Base-by-base conservation (phyloP, 1,139 yeast genomes). In the Schwanniomyces etchellsii region DNA sequence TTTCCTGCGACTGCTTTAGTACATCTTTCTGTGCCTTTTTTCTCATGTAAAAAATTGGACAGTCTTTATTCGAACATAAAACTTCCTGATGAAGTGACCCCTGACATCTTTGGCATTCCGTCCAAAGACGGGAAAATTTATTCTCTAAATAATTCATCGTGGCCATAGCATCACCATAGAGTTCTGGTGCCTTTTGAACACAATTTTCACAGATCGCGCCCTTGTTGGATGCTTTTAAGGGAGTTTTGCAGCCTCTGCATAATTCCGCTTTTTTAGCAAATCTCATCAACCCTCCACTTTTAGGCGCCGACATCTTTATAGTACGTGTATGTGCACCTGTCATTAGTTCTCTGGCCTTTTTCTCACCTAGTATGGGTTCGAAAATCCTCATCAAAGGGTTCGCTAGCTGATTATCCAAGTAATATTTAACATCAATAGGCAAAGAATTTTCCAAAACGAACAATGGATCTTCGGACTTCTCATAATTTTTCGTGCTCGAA, bases 31-130 rank as follows among this genome's bases (percentile, higher is more conserved):
- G 96, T 2, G 89, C 94, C 53, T 91, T 89, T 54, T 81, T 89
- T 49, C 99, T 72, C 98, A 93, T 91, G 55, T 91, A 93, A 48
- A 91, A 93, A 23, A 93, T 91, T 2, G 97, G 96, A 59, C 99
- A 93, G 57, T 91, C 97, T 45, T 88, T 88, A 44, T 91, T 86
- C 0, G 96, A 81, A 54, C 99, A 93, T 25, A 91, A 64, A 5
- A 93, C 98, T 47, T 91, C 97, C 55, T 88, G 96, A 48, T 91
- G 96, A 36, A 93, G 62, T 14, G 94, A 84, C 0, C 97, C 97
- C 47, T 93, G 97, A 55, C 98, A 93, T 41, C 97, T 68, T 59
- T 93, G 99, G 53, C 99, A 93, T 51, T 93, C 96, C 0, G 98
- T 91, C 99, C 99, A 93, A 37, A 93, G 62, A 40, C 95, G 66